A percentile compares a stretch with the other conserved stretches of the same genome.
Conservation (phyloP, 2,329 filamentous ascomycete genomes). For the Aspergillus piperis region DNA sequence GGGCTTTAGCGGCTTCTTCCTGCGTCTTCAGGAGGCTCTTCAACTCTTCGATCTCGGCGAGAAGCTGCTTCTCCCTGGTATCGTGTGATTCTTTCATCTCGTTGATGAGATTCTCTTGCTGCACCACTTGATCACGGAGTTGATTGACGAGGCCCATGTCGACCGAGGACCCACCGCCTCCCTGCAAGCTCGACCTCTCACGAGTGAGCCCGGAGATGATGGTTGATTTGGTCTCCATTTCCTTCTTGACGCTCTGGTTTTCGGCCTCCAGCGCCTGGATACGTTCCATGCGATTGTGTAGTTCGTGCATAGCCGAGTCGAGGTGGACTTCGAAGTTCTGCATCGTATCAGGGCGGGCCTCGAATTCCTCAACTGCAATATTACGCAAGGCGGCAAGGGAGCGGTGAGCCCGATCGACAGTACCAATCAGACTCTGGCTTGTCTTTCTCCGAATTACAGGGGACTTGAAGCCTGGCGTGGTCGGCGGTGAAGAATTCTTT, state of each 20-base stretch:
- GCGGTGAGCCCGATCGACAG: slow-evolving; percentile 83
- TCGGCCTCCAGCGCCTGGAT: slow-evolving; percentile 89
- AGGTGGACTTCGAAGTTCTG: slow-evolving; percentile 92
- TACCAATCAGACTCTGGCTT: slow-evolving; percentile 79
- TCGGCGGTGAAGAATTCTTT: slow-evolving; percentile 62
- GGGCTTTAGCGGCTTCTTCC: slow-evolving; percentile 37
- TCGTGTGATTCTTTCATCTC: slow-evolving; percentile 71
- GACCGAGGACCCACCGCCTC: slow-evolving; percentile 64
- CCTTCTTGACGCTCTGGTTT: slow-evolving; percentile 79
- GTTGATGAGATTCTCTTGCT: slow-evolving; percentile 78
- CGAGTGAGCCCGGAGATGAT: slow-evolving; percentile 93
- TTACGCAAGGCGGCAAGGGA: slow-evolving; percentile 88
- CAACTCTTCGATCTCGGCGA: slow-evolving; percentile 69
- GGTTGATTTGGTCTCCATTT: slow-evolving; percentile 95
- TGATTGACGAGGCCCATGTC: slow-evolving; percentile 89
- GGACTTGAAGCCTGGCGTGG: slow-evolving; percentile 45
- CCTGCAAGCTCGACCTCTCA: slow-evolving; percentile 86
- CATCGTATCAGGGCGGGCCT: slow-evolving; percentile 76
- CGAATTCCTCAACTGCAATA: slow-evolving; percentile 83
- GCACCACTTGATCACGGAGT: slow-evolving; percentile 82
- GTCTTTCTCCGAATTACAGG: slow-evolving; percentile 91
- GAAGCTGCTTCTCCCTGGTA: slow-evolving; percentile 73
- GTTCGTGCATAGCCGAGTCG: slow-evolving; percentile 87
- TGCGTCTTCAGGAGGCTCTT: slow-evolving; percentile 55
- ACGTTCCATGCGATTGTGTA: slow-evolving; percentile 81